phyloP scores from a whole-genome alignment of 768 basidiomycete genomes.

The Asterophora parasitica region DNA sequence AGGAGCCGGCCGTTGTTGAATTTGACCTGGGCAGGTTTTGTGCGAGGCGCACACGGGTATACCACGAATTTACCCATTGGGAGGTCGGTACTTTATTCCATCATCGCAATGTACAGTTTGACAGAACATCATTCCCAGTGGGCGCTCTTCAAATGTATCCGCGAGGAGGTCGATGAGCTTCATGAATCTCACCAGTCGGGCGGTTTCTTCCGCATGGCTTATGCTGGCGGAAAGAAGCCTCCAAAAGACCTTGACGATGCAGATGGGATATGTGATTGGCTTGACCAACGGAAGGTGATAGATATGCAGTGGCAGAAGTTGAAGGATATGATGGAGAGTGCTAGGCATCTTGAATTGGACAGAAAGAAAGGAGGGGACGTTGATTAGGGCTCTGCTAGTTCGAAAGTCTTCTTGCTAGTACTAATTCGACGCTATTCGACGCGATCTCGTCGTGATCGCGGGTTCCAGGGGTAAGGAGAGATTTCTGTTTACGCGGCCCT shows the following conservation, averaged over 20 bases:
- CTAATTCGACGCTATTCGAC: too few species aligned
- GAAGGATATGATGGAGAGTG: conserved; percentile 69
- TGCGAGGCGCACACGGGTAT: conserved; percentile 60
- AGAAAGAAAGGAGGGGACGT: conserved; percentile 43
- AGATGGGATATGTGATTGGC: conserved; percentile 80
- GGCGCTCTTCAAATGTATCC: conserved; percentile 55
- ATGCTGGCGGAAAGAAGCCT: conserved; percentile 47
- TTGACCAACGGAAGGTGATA: conserved; percentile 65
- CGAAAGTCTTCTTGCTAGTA: too few species aligned
- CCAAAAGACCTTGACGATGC: conserved; percentile 67
- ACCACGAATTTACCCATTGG: conserved; percentile 77
- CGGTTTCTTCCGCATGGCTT: conserved; percentile 58
- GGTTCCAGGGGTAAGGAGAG: too few species aligned
- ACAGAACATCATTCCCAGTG: conserved; percentile 40
- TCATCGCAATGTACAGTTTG: neutral
- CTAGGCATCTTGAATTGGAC: conserved; percentile 55
- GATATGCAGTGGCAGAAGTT: conserved; percentile 67
- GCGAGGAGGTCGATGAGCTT: conserved; percentile 53
- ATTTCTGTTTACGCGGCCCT: too few species aligned
- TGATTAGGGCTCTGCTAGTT: neutral
- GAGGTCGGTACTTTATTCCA: conserved; percentile 47
- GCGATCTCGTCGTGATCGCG: too few species aligned
- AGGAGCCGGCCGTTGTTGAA: conserved; percentile 22
- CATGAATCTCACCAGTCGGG: conserved; percentile 29
- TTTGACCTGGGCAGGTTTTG: conserved; percentile 80